Evolutionary conservation across 2,329 filamentous ascomycete species (phyloP), one percentile per base, ranked within the genome.

Genomic region (Ophiocordyceps camponoti-floridani): DNA sequence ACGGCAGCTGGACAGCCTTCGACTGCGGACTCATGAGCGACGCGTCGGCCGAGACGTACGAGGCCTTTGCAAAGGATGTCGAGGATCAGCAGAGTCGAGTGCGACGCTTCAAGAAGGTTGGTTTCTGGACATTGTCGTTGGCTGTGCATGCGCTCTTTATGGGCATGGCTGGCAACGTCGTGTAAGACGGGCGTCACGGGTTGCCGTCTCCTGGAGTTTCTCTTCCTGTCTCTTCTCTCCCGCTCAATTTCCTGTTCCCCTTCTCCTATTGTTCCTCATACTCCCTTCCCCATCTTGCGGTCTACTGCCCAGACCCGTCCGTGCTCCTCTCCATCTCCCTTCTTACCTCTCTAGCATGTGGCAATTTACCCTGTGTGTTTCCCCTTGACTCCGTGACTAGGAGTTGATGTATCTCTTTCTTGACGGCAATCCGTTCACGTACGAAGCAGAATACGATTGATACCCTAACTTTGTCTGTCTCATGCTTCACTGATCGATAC

Each of bases 1-100:
- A 96, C 59, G 91, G 91, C 31, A 84, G 83, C 53, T 96, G 91
- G 91, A 89, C 88, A 4, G 73, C 93, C 27, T 96, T 84, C 58
- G 91, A 98, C 62, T 91, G 84, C 54, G 88, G 87, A 1, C 67
- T 98, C 44, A 86, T 96, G 81, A 85, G 94, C 55, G 91, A 98
- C 62, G 67, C 94, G 48, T 89, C 84, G 7, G 85, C 83, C 50
- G 91, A 95, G 72, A 87, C 87, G 44, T 98, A 98, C 59, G 79
- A 89, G 54, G 91, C 91, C 0, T 96, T 98, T 62, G 87, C 87
- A 35, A 77, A 79, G 50, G 86, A 95, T 59, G 86, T 98, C 30
- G 80, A 87, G 49, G 83, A 95, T 62, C 83, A 91, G 54, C 82
- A 94, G 59, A 84, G 82, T 51, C 79, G 87, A 44, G 82, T 86